Percentiles rank a stretch among this genome's conserved stretches.
Evolutionary conservation across 2,329 filamentous ascomycete species (phyloP).

Genomic region (Fusarium brevicatenulatum): DNA sequence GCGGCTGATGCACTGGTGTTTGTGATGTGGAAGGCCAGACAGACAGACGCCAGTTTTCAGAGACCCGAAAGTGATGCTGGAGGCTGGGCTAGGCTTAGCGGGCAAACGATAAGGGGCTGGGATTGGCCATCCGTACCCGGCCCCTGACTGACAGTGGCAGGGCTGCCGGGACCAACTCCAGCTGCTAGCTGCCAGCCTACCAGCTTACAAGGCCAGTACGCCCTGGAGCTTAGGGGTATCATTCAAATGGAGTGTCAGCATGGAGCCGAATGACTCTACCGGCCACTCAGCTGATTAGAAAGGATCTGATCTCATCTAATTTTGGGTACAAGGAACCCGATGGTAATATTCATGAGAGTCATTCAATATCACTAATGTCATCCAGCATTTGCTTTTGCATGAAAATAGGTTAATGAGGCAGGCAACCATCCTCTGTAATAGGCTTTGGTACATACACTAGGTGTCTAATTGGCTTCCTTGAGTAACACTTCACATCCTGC

Average conservation of each 20-base stretch:
- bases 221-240: constrained; percentile 17
- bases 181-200: constrained; percentile 30
- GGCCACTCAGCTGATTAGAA: constrained; percentile 8
- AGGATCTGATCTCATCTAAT: not conserved
- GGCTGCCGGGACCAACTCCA: constrained; percentile 15
- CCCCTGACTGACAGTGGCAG: constrained; percentile 33
- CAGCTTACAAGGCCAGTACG: constrained; percentile 17
- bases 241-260: constrained; percentile 1
- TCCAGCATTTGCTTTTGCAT: not conserved
- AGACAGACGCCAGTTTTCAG: constrained; percentile 27
- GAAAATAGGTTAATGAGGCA: not conserved
- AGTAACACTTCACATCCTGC: not conserved
- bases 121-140: constrained; percentile 4
- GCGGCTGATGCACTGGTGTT: constrained; percentile 41
- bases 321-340: not conserved
- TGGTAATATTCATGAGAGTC: not conserved
- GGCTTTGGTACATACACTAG: not conserved
- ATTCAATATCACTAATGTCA: not conserved
- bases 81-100: constrained; percentile 50
- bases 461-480: not conserved
- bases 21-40: constrained; percentile 44
- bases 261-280: constrained; percentile 36
- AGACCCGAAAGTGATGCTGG: constrained; percentile 4
- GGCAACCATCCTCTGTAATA: not conserved
- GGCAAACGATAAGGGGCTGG: constrained; percentile 15